Evolutionary conservation across 164 flowering plant species (phyloP), one percentile per base, ranked within the genome.

Genomic region (Vitis cinerea): DNA sequence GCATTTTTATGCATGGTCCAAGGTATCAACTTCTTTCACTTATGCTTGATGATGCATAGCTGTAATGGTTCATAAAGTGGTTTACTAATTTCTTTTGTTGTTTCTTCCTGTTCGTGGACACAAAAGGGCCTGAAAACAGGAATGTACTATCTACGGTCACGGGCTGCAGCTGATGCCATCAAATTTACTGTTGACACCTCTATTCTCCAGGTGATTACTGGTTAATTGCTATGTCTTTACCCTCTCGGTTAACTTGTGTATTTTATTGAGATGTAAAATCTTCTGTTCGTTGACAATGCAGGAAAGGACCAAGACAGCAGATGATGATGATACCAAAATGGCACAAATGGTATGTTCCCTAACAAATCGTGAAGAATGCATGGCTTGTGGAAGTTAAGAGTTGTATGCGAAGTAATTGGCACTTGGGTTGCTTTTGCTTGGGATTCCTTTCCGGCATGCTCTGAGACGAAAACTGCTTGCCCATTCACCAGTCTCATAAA

Each of bases 121-220:
- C 52, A 0, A 37, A 29, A 89, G 92, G 94, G 95, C 61, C 62
- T 90, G 73, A 90, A 88, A 80, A 93, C 99, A 9, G 98, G 99
- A 17, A 93, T 96, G 99, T 96, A 96, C 62, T 91, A 93, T 82
- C 80, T 96, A 8, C 76, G 99, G 64, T 81, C 99, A 4, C 91
- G 91, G 44, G 93, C 98, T 66, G 99, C 99, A 51, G 98, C 98
- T 47, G 97, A 93, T 87, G 98, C 99, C 27, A 96, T 96, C 72
- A 91, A 93, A 77, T 93, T 96, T 76, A 96, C 99, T 10, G 99
- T 96, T 23, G 98, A 96, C 64, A 84, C 92, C 14, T 77, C 94
- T 11, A 31, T 81, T 68, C 77, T 89, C 12, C 86, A 90, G 68
- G 98, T 89, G 73, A 31, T 3, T 14, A 8, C 51, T 59, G 0